These are phyloP conservation scores for Macroventuria anomochaeta DNA, from an alignment of 2,329 filamentous ascomycete species.

Conservation along the genomic window DNA sequence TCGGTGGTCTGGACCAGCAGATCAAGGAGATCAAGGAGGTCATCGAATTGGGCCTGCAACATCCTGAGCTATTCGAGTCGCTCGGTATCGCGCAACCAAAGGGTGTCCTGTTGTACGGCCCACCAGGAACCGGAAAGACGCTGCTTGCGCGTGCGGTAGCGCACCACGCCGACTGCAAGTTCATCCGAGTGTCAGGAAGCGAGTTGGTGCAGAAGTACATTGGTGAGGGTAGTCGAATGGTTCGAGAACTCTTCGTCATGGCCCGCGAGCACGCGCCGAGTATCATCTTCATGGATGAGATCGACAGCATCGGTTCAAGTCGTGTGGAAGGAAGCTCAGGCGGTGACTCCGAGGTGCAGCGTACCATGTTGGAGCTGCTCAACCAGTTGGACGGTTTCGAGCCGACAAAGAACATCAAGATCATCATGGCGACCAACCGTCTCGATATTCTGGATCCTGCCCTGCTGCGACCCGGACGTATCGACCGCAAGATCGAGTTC, in stretches of 20 bases:
- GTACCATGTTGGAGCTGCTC: slow-evolving; percentile 96
- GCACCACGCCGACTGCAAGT: slow-evolving; percentile 98
- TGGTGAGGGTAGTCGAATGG: slow-evolving; percentile 96
- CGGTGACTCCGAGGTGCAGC: slow-evolving; percentile 96
- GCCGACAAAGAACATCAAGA: slow-evolving; percentile 99
- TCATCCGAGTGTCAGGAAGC: slow-evolving; percentile 94
- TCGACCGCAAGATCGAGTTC: slow-evolving; percentile 99
- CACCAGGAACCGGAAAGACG: slow-evolving; percentile 96
- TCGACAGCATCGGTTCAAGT: slow-evolving; percentile 97
- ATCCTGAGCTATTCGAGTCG: slow-evolving; percentile 98
- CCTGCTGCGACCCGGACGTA: slow-evolving; percentile 91
- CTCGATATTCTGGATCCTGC: slow-evolving; percentile 97
- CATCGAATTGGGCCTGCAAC: slow-evolving; percentile 97
- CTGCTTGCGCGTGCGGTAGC: slow-evolving; percentile 92
- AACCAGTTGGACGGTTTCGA: slow-evolving; percentile 99
- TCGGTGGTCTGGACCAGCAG: slow-evolving; percentile 96
- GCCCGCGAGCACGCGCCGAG: slow-evolving; percentile 95
- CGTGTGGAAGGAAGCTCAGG: slow-evolving; percentile 95
- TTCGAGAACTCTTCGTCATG: slow-evolving; percentile 99
- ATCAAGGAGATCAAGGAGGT: slow-evolving; percentile 99
- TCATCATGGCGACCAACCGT: slow-evolving; percentile 99
- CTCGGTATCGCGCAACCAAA: slow-evolving; percentile 98
- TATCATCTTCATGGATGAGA: slow-evolving; percentile 99
- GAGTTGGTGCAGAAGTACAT: slow-evolving; percentile 99
- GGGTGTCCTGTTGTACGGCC: slow-evolving; percentile 94